Evolutionary conservation across 176 grass and related monocot genomes (phyloP).

Genomic region (Oryza meridionalis): DNA sequence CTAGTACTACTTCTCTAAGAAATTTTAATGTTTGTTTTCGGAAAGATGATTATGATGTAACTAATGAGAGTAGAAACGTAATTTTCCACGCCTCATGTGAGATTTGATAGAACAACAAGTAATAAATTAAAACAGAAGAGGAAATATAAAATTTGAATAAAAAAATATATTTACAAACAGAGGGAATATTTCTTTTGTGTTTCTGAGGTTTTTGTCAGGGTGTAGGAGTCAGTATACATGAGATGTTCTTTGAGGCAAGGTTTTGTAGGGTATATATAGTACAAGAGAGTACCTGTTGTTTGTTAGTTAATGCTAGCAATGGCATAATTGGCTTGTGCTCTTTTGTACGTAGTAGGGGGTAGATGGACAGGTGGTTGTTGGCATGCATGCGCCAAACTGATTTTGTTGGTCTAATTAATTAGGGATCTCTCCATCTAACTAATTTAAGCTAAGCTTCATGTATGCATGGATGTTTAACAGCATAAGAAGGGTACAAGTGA

Average conservation of each 20-base stretch:
- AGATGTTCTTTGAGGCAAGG: conserved; percentile 14
- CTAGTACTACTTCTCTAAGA: too few species aligned
- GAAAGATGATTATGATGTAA: too few species aligned
- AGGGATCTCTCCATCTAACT: not conserved
- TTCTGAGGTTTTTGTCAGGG: not conserved
- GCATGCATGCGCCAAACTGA: not conserved
- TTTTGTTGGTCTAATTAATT: conserved; percentile 33
- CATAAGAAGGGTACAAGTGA: not conserved
- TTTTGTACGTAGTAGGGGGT: conserved; percentile 26
- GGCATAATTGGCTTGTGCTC: not conserved
- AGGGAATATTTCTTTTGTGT: too few species aligned
- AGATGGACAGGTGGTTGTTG: conserved; percentile 11
- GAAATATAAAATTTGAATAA: too few species aligned
- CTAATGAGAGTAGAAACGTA: too few species aligned
- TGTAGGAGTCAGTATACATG: conserved; percentile 34
- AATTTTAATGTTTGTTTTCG: too few species aligned
- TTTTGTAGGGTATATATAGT: not conserved
- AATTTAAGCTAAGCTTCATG: conserved; percentile 9
- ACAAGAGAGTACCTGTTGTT: not conserved
- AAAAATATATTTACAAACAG: too few species aligned
- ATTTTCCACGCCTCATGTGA: too few species aligned
- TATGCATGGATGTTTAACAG: not conserved
- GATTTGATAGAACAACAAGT: too few species aligned
- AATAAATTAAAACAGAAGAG: too few species aligned
- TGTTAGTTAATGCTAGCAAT: conserved; percentile 20